Conservation (phyloP, 805 yeast species). For the Lipomyces sp. region DNA sequence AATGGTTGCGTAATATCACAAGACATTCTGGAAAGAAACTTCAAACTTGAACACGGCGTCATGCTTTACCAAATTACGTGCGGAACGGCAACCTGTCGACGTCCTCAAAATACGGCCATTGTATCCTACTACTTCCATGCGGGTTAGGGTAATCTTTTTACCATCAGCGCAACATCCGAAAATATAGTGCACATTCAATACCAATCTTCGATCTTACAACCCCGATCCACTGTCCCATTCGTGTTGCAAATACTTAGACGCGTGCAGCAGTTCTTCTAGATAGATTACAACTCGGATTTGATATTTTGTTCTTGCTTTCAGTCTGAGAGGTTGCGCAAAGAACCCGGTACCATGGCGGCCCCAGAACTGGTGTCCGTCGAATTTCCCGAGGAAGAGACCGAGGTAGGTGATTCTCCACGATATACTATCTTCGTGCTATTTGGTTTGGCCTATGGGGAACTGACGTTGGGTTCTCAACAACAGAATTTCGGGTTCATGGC, state of each 20-base stretch:
- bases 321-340: neutral
- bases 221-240: neutral
- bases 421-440: neutral
- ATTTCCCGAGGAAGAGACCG: constrained; percentile 32
- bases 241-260: neutral
- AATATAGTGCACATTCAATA: too few relatives aligned
- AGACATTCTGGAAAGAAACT: too few relatives aligned
- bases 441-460: too few relatives aligned
- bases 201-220: neutral
- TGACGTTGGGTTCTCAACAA: neutral
- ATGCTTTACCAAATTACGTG: too few relatives aligned
- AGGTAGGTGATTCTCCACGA: constrained; percentile 12
- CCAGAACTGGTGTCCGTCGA: constrained; percentile 23
- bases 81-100: too few relatives aligned
- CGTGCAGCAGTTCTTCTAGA: neutral
- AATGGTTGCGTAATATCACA: too few relatives aligned
- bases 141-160: too few relatives aligned
- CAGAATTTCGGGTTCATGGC: constrained; percentile 33
- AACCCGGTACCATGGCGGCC: constrained; percentile 15
- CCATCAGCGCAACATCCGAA: too few relatives aligned
- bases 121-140: too few relatives aligned
- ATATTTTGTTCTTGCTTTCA: neutral
- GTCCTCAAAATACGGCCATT: too few relatives aligned
- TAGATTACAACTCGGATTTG: too few relatives aligned
- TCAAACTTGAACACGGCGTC: too few relatives aligned